phyloP scores from a whole-genome alignment of 768 basidiomycete species.

The Sporobolomyces roseus region DNA sequence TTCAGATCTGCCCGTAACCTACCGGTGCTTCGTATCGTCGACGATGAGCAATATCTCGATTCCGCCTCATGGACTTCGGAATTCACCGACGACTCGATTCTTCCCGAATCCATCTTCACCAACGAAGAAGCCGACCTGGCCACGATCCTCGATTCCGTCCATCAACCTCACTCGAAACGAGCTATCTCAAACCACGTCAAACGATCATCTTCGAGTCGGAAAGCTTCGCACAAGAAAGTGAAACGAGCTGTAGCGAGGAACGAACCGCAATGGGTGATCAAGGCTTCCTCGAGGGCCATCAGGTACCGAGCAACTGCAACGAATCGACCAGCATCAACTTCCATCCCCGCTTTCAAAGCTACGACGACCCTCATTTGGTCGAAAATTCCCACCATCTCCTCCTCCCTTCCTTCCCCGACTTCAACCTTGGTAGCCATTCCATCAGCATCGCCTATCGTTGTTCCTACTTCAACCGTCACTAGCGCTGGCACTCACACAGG shows the following conservation, averaged over 20 bases:
- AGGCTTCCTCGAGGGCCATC: too few relatives aligned
- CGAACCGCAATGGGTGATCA: too few relatives aligned
- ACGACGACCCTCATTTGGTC: neutral
- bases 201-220: slow-evolving; percentile 1
- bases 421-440: neutral
- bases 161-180: too few relatives aligned
- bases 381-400: neutral
- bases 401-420: neutral
- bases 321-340: neutral
- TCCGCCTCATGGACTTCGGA: neutral
- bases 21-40: slow-evolving; percentile 6
- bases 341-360: neutral
- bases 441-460: neutral
- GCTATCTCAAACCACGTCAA: neutral
- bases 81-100: neutral
- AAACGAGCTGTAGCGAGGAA: too few relatives aligned
- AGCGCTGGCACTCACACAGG: slow-evolving; percentile 8
- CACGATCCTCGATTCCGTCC: too few relatives aligned
- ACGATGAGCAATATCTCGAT: neutral
- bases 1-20: neutral
- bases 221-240: too few relatives aligned
- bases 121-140: neutral
- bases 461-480: neutral
- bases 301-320: too few relatives aligned
- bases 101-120: slow-evolving; percentile 4